Percentiles rank a stretch among this genome's conserved stretches.
These are phyloP conservation scores for Gautieria morchelliformis DNA, from an alignment of 768 basidiomycete genomes.

Conservation along the genomic window DNA sequence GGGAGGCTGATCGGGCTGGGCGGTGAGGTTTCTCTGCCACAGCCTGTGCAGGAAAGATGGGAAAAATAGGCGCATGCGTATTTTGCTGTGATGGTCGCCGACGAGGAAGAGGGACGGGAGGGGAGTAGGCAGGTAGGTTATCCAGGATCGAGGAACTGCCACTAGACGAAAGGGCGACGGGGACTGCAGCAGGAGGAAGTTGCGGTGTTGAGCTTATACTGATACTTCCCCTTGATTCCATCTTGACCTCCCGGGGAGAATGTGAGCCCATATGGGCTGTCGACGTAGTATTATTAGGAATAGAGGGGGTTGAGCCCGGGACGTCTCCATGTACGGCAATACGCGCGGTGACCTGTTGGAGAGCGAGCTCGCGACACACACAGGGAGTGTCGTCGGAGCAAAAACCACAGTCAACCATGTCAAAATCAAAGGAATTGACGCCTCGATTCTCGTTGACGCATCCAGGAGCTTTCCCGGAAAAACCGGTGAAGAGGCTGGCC, in stretches of 20 bases:
- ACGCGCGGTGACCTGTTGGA: slow-evolving; percentile 29
- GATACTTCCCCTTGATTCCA: slow-evolving; percentile 6
- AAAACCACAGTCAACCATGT: slow-evolving; percentile 61
- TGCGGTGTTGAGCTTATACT: slow-evolving; percentile 12
- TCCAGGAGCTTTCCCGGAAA: background rate
- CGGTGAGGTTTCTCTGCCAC: slow-evolving; percentile 18
- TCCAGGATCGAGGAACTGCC: slow-evolving; percentile 54
- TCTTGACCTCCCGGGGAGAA: slow-evolving; percentile 8
- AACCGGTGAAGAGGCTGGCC: slow-evolving; percentile 4
- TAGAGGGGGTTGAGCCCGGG: background rate
- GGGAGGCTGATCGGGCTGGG: slow-evolving; percentile 20
- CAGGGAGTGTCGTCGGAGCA: slow-evolving; percentile 64
- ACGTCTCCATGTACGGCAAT: slow-evolving; percentile 6
- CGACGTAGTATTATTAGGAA: slow-evolving; percentile 2
- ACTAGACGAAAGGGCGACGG: slow-evolving; percentile 16
- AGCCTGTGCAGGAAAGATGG: slow-evolving; percentile 28
- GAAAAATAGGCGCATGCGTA: slow-evolving; percentile 35
- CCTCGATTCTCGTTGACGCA: slow-evolving; percentile 5
- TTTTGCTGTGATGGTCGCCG: slow-evolving; percentile 23
- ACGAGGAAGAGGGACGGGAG: slow-evolving; percentile 72
- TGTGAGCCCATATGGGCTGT: background rate
- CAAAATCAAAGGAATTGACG: slow-evolving; percentile 24
- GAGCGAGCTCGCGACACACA: slow-evolving; percentile 62
- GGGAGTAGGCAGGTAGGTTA: slow-evolving; percentile 70
- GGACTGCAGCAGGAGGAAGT: slow-evolving; percentile 11